Evolutionary conservation across 1,284 basidiomycete genomes (phyloP).

Genomic region (Pisolithus thermaeus): DNA sequence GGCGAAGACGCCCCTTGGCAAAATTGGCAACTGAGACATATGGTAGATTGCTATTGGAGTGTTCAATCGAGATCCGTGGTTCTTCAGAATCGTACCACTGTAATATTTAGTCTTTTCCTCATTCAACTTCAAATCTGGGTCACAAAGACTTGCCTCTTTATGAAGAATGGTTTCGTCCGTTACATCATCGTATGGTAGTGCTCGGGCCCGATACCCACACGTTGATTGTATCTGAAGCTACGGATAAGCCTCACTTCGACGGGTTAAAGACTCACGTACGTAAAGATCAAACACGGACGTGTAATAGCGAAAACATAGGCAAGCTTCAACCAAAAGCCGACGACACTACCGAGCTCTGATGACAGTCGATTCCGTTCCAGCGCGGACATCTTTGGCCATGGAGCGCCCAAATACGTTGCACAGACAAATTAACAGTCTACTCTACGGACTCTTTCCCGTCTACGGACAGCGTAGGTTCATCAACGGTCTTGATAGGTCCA

Average conservation of each 20-base stretch:
- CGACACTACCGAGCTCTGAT: too few species aligned
- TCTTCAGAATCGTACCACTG: not conserved
- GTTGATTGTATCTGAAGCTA: too few species aligned
- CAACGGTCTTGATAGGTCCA: conserved; percentile 55
- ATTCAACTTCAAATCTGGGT: too few species aligned
- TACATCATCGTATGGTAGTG: too few species aligned
- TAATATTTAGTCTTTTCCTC: not conserved
- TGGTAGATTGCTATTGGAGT: not conserved
- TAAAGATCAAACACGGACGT: too few species aligned
- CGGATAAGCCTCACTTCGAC: too few species aligned
- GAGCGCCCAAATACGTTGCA: not conserved
- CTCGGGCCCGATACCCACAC: too few species aligned
- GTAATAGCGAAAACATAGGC: too few species aligned
- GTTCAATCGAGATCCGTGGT: not conserved
- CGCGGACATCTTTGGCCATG: not conserved
- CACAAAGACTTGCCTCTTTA: too few species aligned
- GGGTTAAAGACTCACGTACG: too few species aligned
- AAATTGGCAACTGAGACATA: conserved; percentile 28
- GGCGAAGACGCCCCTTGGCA: conserved; percentile 71
- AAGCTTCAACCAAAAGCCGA: too few species aligned
- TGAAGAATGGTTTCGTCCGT: too few species aligned
- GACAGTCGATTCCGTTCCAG: not conserved
- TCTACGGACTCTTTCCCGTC: conserved; percentile 12
- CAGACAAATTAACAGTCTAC: not conserved
- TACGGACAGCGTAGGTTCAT: conserved; percentile 20